Percentiles rank a stretch among this genome's conserved stretches.
phyloP scores from a whole-genome alignment of 768 basidiomycete genomes.

The Pholiota microspora region DNA sequence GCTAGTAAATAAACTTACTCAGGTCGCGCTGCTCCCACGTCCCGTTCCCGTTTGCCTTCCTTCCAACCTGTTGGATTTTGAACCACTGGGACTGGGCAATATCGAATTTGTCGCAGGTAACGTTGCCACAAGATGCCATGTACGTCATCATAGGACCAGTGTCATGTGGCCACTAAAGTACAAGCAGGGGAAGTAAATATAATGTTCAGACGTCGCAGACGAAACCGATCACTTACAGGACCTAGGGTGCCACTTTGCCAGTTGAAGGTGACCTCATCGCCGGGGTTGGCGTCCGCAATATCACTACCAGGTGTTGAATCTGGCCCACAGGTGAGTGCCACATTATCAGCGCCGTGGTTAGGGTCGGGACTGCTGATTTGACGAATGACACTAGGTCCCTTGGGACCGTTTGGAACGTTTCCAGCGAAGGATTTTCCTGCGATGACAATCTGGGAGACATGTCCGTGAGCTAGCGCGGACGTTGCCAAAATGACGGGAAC shows the following conservation, averaged over 20 bases:
- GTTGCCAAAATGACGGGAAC: constrained; percentile 32
- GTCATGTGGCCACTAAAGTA: constrained; percentile 45
- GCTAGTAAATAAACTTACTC: constrained; percentile 34
- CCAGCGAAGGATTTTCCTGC: constrained; percentile 37
- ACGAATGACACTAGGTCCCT: constrained; percentile 35
- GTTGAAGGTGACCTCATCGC: constrained; percentile 49
- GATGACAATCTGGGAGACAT: constrained; percentile 36
- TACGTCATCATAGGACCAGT: constrained; percentile 75
- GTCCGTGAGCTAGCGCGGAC: constrained; percentile 43
- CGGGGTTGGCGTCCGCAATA: constrained; percentile 57
- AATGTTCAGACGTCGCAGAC: too few relatives aligned
- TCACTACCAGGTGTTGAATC: constrained; percentile 46
- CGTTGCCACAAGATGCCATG: constrained; percentile 59
- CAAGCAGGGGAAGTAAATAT: too few relatives aligned
- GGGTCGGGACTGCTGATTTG: constrained; percentile 36
- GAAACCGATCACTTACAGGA: too few relatives aligned
- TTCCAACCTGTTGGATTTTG: constrained; percentile 60
- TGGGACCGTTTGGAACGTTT: constrained; percentile 24
- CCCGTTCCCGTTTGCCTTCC: constrained; percentile 24
- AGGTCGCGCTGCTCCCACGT: constrained; percentile 55
- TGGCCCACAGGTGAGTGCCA: constrained; percentile 58
- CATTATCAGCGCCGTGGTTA: constrained; percentile 54
- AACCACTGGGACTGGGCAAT: constrained; percentile 67
- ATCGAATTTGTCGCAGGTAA: constrained; percentile 59
- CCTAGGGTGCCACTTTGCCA: constrained; percentile 49